Conservation (phyloP, 2,329 filamentous ascomycete species). For the Zymoseptoria passerinii region DNA sequence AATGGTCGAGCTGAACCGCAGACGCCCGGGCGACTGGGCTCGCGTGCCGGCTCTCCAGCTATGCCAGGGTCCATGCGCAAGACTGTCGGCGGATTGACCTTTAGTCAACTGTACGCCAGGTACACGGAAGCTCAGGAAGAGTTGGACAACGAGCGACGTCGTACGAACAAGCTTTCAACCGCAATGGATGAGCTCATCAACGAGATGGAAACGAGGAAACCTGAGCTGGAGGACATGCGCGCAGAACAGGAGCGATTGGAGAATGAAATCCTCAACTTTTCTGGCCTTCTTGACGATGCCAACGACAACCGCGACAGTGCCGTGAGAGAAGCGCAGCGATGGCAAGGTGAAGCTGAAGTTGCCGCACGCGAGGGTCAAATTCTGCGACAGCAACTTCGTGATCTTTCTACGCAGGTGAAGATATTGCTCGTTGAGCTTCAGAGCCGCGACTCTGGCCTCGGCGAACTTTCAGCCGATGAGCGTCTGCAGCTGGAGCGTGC, state of each 20-base stretch:
- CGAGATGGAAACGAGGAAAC: conserved; percentile 75
- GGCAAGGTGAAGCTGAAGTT: conserved; percentile 61
- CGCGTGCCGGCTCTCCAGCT: conserved; percentile 39
- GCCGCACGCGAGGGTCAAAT: conserved; percentile 62
- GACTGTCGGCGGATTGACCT: conserved; percentile 45
- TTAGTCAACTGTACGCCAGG: conserved; percentile 57
- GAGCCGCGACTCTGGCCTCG: conserved; percentile 68
- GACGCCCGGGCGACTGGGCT: conserved; percentile 21
- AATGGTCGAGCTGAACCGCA: conserved; percentile 25
- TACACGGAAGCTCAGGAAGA: conserved; percentile 59
- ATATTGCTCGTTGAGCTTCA: conserved; percentile 82
- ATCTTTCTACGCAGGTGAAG: conserved; percentile 83
- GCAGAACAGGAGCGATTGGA: conserved; percentile 73
- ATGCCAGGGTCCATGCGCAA: conserved; percentile 47
- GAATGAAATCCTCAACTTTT: conserved; percentile 67
- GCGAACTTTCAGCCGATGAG: conserved; percentile 63
- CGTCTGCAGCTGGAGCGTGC: conserved; percentile 67
- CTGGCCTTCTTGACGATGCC: conserved; percentile 71
- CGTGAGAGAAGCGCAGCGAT: conserved; percentile 69
- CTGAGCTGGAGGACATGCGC: conserved; percentile 79
- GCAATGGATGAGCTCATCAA: conserved; percentile 80
- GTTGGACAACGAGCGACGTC: conserved; percentile 64
- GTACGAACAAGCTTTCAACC: conserved; percentile 63
- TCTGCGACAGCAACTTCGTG: conserved; percentile 75
- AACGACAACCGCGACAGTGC: conserved; percentile 72